Evolutionary conservation across 2,329 filamentous ascomycete genomes (phyloP), one percentile per base, ranked within the genome.

Genomic region (Colletotrichum cordylinicola): DNA sequence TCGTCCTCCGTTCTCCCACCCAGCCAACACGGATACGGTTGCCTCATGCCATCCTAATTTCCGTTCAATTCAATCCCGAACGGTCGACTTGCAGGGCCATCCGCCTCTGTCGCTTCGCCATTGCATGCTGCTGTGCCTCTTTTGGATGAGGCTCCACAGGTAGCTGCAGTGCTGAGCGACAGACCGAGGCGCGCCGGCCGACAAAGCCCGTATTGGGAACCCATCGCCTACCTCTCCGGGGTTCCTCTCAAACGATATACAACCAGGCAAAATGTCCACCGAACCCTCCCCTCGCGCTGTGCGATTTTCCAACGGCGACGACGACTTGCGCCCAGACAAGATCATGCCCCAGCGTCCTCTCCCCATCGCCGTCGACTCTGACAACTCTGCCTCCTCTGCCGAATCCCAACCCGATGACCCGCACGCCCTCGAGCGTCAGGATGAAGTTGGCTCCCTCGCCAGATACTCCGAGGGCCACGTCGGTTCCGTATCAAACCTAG

Each of bases 221-320:
- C 68, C 33, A 66, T 74, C 61, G 60, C 43, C 65, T 68, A 71
- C 67, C 48, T 33, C 24, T 24, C 33, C 33, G 37, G 35, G 37
- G 56, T 58, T 18, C 58, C 55, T 55, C 62, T 31, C 67, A 60
- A 65, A 48, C 58, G 58, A 69, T 69, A 76, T 74, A 76, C 65
- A 65, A 58, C 10, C 52, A 56, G 66, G 35, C 70, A 71, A 43
- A 43, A 78, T 78, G 77, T 68, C 72, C 52, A 82, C 86, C 79
- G 90, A 92, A 78, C 82, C 87, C 43, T 90, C 90, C 13, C 89
- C 90, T 67, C 88, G 90, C 79, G 86, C 87, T 77, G 89, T 92
- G 78, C 89, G 90, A 78, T 92, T 92, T 80, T 89, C 88, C 61
- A 86, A 87, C 75, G 82, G 84, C 80, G 89, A 89, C 74, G 87